These are phyloP conservation scores for Populus hybrid DNA, from an alignment of 441 rosid species.

Conservation along the genomic window DNA sequence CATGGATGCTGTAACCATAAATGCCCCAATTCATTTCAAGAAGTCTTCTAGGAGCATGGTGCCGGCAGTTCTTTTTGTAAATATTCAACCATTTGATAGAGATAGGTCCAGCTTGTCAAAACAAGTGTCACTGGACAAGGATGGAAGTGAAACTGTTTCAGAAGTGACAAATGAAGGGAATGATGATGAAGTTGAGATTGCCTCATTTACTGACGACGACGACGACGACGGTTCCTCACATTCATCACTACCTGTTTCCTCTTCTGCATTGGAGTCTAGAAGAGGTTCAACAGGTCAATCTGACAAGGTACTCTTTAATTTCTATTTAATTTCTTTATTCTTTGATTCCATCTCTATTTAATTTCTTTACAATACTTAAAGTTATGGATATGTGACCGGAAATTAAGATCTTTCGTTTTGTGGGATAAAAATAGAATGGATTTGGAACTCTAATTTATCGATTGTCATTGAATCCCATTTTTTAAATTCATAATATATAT, in stretches of 20 bases:
- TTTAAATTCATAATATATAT: no score
- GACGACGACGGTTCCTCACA: conserved; percentile 49
- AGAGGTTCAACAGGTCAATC: conserved; percentile 34
- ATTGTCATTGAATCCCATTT: neutral
- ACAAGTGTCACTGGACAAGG: conserved; percentile 46
- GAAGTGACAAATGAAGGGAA: conserved; percentile 48
- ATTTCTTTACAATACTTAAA: neutral
- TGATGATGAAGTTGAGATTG: conserved; percentile 55
- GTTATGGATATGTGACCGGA: neutral
- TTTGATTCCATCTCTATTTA: neutral
- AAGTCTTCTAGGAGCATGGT: conserved; percentile 48
- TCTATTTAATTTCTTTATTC: neutral
- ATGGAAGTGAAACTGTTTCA: conserved; percentile 57
- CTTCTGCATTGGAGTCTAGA: conserved; percentile 36
- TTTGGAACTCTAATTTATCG: neutral
- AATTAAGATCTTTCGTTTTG: neutral
- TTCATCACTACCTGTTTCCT: conserved; percentile 46
- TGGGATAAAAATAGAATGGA: neutral
- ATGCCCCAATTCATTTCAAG: conserved; percentile 51
- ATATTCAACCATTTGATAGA: conserved; percentile 51
- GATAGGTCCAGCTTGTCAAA: conserved; percentile 40
- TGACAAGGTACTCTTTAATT: conserved; percentile 40
- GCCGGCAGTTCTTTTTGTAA: conserved; percentile 55
- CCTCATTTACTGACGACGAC: conserved; percentile 73
- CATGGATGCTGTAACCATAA: conserved; percentile 39